Conservation (phyloP, 2,329 filamentous ascomycete species). For the Fusarium chuoi region DNA sequence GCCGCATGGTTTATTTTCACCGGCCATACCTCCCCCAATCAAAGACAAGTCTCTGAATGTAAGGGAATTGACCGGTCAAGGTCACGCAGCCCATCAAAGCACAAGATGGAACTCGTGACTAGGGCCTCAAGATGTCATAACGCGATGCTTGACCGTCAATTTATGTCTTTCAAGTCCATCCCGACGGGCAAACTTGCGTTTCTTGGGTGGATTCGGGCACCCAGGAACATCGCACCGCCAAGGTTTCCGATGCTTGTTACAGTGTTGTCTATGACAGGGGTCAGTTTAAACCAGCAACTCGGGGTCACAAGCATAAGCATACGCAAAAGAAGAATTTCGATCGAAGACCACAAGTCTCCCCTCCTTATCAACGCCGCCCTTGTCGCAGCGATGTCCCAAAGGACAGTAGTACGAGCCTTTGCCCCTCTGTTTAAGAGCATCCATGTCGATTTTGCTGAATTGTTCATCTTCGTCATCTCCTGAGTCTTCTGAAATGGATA, state of each 20-base stretch:
- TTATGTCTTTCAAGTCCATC: conserved; percentile 56
- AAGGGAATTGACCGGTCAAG: conserved; percentile 41
- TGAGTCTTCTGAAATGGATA: conserved; percentile 47
- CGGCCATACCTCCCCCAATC: conserved; percentile 39
- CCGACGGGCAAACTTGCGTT: conserved; percentile 54
- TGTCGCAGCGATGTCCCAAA: conserved; percentile 50
- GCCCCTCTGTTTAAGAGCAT: conserved; percentile 52
- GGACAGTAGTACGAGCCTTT: conserved; percentile 54
- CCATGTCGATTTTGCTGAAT: conserved; percentile 52
- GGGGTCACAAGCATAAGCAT: conserved; percentile 28
- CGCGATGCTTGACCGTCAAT: conserved; percentile 52
- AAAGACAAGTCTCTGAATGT: conserved; percentile 28
- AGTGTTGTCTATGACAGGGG: conserved; percentile 50
- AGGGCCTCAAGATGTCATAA: conserved; percentile 41
- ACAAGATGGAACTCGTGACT: conserved; percentile 22
- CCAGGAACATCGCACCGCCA: conserved; percentile 53
- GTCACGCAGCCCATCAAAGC: conserved; percentile 32
- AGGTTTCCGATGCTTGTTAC: conserved; percentile 56
- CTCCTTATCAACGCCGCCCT: conserved; percentile 54
- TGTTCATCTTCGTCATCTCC: conserved; percentile 49
- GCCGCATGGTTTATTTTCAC: conserved; percentile 35
- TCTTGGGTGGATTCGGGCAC: conserved; percentile 55
- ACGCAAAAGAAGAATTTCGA: conserved; percentile 56
- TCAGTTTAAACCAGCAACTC: conserved; percentile 29
- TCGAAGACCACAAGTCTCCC: conserved; percentile 53